Evolutionary conservation across 1,284 basidiomycete genomes (phyloP), one percentile per base, ranked within the genome.

Genomic region (Ganoderma lingzhi): DNA sequence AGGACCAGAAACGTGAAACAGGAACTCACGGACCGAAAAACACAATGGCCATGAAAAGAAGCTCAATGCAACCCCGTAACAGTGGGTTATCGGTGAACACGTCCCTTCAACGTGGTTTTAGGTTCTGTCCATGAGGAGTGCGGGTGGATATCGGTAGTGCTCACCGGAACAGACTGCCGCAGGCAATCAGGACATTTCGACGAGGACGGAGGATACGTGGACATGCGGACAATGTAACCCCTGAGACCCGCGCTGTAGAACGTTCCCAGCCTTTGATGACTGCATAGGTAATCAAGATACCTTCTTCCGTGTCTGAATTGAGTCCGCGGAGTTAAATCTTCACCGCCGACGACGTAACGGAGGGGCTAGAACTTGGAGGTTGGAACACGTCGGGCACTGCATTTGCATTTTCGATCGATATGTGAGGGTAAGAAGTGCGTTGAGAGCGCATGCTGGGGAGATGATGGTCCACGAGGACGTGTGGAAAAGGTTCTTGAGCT

Each of bases 111-210:
- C 53, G 53, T 30, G 53, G 28, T 15, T 17, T 55, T 56, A 35
- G 32, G 53, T 56, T 56, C 14, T 56, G 53, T 56, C 30, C 53
- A 56, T 17, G 15, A 56, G 53, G 53, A 44, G 28, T 42, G 23
- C 30, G 53, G 53, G 30, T 35, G 23, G 53, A 56, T 35, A 35
- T 56, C 53, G 30, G 12, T 53, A 53, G 23, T 30, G 28, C 51
- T n/a, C 28, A 30, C 51, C 28, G 17, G 32, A 35, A 8, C 35
- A 30, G n/a, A 51, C n/a, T 51, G 23, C n/a, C 48, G 23, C n/a
- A 23, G n/a, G 48, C n/a, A 23, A 12, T 51, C 48, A 51, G 48
- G 48, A 51, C n/a, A n/a, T n/a, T 48, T 51, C 48, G 48, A 51
- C n/a, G 48, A 51, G n/a, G 48, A 14, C 12, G 48, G 2, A 28